phyloP scores from a whole-genome alignment of 2,329 filamentous ascomycete species.

The Furcasterigmium sp. region DNA sequence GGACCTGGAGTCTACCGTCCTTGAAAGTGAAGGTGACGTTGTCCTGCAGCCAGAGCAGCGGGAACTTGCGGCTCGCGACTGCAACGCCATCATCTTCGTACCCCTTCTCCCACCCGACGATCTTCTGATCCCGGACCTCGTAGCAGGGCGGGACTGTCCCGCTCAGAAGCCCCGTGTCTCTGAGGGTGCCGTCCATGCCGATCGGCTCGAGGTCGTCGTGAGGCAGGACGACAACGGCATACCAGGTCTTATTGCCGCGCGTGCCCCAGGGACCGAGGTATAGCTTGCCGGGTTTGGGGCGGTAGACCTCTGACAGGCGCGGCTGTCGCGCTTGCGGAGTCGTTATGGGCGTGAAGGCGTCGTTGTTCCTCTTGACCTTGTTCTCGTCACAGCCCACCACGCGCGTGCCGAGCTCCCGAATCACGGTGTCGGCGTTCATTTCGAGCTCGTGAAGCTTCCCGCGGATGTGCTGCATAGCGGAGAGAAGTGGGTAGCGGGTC shows the following conservation, averaged over 20 bases:
- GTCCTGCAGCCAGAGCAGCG: background rate
- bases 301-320: background rate
- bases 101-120: background rate
- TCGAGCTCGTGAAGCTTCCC: background rate
- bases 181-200: background rate
- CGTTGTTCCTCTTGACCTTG: background rate
- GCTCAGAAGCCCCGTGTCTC: background rate
- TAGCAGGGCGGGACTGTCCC: background rate
- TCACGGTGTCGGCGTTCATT: background rate
- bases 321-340: background rate
- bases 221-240: background rate
- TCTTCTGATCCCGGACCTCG: background rate
- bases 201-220: background rate
- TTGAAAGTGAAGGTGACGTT: background rate
- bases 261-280: conserved; percentile 1
- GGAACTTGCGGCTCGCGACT: background rate
- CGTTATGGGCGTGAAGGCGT: background rate
- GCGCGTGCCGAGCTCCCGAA: background rate
- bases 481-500: background rate
- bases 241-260: background rate
- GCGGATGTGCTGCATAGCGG: background rate
- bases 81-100: background rate
- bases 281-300: background rate
- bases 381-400: background rate
- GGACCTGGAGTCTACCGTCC: background rate